These are phyloP conservation scores for Camelina neglecta DNA, from an alignment of 345 rosid species.

Conservation along the genomic window DNA sequence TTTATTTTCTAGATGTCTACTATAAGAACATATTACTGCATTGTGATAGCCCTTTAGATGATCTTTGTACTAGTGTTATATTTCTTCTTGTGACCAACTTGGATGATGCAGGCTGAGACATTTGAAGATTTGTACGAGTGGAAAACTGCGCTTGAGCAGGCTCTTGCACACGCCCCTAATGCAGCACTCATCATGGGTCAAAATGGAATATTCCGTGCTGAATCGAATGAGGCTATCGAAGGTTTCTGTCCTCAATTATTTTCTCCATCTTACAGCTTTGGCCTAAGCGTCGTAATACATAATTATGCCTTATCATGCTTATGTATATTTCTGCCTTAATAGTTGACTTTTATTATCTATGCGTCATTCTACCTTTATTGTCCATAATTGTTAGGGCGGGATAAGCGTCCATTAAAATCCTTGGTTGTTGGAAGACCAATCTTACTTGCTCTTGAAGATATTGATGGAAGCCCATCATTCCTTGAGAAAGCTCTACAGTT, in stretches of 20 bases:
- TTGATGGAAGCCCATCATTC: constrained; percentile 98
- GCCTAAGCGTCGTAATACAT: constrained; percentile 17
- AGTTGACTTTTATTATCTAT: constrained; percentile 25
- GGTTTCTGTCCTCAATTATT: constrained; percentile 84
- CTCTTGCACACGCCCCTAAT: constrained; percentile 96
- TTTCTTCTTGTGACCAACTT: constrained; percentile 27
- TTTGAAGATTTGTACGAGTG: constrained; percentile 91
- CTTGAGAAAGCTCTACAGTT: constrained; percentile 98
- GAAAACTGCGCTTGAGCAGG: constrained; percentile 93
- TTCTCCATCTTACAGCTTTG: constrained; percentile 40
- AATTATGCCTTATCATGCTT: constrained; percentile 24
- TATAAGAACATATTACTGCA: background rate
- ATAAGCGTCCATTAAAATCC: constrained; percentile 87
- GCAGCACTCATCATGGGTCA: constrained; percentile 97
- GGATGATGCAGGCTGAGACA: constrained; percentile 78
- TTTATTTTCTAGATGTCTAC: constrained; percentile 5
- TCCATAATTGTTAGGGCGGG: constrained; percentile 69
- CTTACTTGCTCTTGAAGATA: constrained; percentile 97
- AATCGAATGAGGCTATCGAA: constrained; percentile 72
- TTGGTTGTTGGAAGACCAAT: constrained; percentile 99
- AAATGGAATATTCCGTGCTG: constrained; percentile 83
- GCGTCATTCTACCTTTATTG: constrained; percentile 24
- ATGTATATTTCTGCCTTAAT: constrained; percentile 14
- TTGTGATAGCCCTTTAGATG: constrained; percentile 13
- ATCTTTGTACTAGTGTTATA: constrained; percentile 21